A percentile compares a stretch with the other conserved stretches of the same genome.
Evolutionary conservation across 1,139 yeast species (phyloP).

Genomic region (Suhomyces wounanorum): DNA sequence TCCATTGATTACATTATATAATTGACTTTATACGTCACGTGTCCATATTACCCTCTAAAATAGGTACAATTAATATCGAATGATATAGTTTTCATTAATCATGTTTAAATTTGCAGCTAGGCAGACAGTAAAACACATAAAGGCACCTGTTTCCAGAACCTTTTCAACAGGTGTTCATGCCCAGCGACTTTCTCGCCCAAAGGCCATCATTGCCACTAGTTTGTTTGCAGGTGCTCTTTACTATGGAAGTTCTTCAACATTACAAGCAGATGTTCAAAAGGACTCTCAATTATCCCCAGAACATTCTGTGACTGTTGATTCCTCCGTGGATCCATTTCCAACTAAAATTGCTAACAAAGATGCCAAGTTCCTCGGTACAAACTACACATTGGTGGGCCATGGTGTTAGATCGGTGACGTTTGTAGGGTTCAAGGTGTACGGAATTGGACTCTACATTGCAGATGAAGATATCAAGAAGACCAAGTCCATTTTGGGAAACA

Average conservation of each 20-base stretch:
- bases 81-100: background rate
- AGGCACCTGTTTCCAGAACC: background rate
- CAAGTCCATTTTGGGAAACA: constrained; percentile 39
- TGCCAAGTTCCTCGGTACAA: constrained; percentile 22
- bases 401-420: constrained; percentile 87
- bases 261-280: constrained; percentile 5
- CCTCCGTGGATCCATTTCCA: constrained; percentile 56
- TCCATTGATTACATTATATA: background rate
- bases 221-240: constrained; percentile 1
- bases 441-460: constrained; percentile 76
- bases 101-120: constrained; percentile 14
- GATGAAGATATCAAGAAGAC: constrained; percentile 54
- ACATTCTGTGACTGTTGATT: constrained; percentile 45
- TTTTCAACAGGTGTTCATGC: constrained; percentile 1
- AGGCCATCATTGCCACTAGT: background rate
- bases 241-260: background rate
- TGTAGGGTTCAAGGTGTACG: constrained; percentile 81
- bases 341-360: constrained; percentile 24
- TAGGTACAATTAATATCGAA: too few species aligned
- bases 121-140: constrained; percentile 1
- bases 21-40: background rate
- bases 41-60: background rate
- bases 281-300: constrained; percentile 4
- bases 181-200: background rate
- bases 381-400: constrained; percentile 63